Evolutionary conservation across 495 filamentous ascomycete genomes (phyloP), one percentile per base, ranked within the genome.

Genomic region (Amphirosellinia nigrospora): DNA sequence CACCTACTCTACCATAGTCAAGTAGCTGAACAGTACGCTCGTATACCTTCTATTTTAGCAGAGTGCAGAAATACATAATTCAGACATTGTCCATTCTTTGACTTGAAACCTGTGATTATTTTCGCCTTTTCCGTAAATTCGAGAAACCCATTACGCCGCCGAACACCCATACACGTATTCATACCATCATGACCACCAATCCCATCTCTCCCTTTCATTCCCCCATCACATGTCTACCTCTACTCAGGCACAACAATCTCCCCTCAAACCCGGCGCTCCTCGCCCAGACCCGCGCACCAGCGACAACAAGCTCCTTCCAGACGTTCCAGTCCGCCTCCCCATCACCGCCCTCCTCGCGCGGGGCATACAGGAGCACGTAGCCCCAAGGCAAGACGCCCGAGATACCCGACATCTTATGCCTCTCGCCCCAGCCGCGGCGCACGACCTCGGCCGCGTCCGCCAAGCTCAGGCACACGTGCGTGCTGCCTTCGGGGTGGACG

Each of bases 281-380:
- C 1, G 63, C 67, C 38, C 52, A 70, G n/a, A 70, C 66, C 61
- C 75, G 58, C 59, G 69, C 71, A 2, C 68, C 71, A 1, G 78
- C 78, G 11, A 71, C 34, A 13, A 78, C 50, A 6, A 79, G 34
- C 45, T 53, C 70, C 39, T 66, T 55, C 72, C 77, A 77, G 5
- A 74, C 68, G 13, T 48, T 70, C 4, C 70, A 73, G 64, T 81
- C 79, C 23, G n/a, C 73, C 10, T 32, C 23, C 1, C 30, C 46
- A n/a, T 71, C 74, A 46, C 72, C 16, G 9, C 32, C 55, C 1
- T 36, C 69, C 30, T n/a, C n/a, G n/a, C 79, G 69, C 71, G 79
- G 79, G 71, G 79, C 76, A 32, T 82, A 82, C 3, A 80, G 26
- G 63, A 82, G 32, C 28, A 80, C 68, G 34, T 79, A 80, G 0